Conservation (phyloP, 345 rosid genomes). For the Lepidium africanum region DNA sequence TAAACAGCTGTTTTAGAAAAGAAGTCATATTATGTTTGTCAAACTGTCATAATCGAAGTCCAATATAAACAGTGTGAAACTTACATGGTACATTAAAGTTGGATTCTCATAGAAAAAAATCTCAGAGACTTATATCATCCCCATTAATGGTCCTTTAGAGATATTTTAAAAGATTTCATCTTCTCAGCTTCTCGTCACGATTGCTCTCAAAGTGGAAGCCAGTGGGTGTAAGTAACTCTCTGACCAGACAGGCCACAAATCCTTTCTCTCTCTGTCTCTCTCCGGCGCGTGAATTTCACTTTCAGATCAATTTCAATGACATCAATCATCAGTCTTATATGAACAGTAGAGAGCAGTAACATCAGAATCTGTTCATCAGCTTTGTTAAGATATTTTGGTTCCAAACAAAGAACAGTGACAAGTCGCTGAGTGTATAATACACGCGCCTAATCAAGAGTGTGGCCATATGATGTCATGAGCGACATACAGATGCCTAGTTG, state of each 20-base stretch:
- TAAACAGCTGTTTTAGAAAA: background rate
- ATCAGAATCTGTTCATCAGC: background rate
- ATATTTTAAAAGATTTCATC: slow-evolving; percentile 12
- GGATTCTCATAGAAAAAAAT: slow-evolving; percentile 3
- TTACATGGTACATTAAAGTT: slow-evolving; percentile 13
- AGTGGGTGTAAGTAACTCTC: slow-evolving; percentile 7
- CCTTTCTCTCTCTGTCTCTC: slow-evolving; percentile 2
- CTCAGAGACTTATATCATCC: background rate
- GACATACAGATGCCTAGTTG: slow-evolving; percentile 26
- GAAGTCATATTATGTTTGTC: background rate
- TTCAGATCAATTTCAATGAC: background rate
- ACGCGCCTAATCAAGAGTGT: slow-evolving; percentile 24
- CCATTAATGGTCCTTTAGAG: slow-evolving; percentile 19
- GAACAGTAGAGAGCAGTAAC: background rate
- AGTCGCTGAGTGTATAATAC: background rate
- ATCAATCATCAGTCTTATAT: slow-evolving; percentile 7
- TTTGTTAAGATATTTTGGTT: background rate
- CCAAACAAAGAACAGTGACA: background rate
- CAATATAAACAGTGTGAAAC: slow-evolving; percentile 11
- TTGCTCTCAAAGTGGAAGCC: slow-evolving; percentile 25
- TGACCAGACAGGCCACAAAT: slow-evolving; percentile 2
- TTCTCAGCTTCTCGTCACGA: slow-evolving; percentile 22
- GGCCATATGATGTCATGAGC: slow-evolving; percentile 1
- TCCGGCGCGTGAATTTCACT: slow-evolving; percentile 10
- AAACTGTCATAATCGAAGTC: background rate